A percentile compares a stretch with the other conserved stretches of the same genome.
These are phyloP conservation scores for Pinus albicaulis DNA, from an alignment of 75 land plant species.

Conservation along the genomic window DNA sequence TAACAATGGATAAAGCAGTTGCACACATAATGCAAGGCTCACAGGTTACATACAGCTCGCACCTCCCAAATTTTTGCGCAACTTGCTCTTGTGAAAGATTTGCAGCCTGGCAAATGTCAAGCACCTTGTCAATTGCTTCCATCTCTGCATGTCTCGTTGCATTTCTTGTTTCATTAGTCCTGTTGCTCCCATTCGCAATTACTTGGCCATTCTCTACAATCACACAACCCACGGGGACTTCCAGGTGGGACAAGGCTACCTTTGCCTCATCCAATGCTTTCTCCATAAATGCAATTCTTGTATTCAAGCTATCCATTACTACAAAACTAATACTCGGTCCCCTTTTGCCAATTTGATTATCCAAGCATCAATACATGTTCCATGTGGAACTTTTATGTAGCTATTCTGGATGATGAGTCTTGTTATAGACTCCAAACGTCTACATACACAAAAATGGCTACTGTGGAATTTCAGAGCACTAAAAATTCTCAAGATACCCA, in stretches of 20 bases:
- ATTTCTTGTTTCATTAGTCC: conserved; percentile 77
- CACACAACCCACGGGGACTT: conserved; percentile 85
- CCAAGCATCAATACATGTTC: too few relatives aligned
- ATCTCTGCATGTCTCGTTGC: conserved; percentile 96
- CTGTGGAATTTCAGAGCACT: too few relatives aligned
- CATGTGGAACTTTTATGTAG: too few relatives aligned
- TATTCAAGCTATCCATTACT: too few relatives aligned
- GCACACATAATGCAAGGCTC: conserved; percentile 99
- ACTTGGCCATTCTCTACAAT: conserved; percentile 69
- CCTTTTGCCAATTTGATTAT: too few relatives aligned
- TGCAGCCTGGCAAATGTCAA: conserved; percentile 50
- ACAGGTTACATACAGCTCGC: conserved; percentile 90
- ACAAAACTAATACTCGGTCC: too few relatives aligned
- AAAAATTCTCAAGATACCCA: too few relatives aligned
- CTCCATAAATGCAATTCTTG: background rate
- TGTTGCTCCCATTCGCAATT: conserved; percentile 74
- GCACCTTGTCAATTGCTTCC: conserved; percentile 87
- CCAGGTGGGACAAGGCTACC: conserved; percentile 50
- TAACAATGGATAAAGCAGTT: conserved; percentile 78
- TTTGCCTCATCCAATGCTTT: conserved; percentile 34
- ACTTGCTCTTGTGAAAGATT: conserved; percentile 44
- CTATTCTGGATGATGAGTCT: too few relatives aligned
- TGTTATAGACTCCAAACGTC: too few relatives aligned
- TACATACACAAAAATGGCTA: too few relatives aligned
- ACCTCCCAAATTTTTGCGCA: conserved; percentile 56